A percentile compares a stretch with the other conserved stretches of the same genome.
Evolutionary conservation across 192 early-diverging fungal species (phyloP).

Genomic region (Mortierella claussenii): DNA sequence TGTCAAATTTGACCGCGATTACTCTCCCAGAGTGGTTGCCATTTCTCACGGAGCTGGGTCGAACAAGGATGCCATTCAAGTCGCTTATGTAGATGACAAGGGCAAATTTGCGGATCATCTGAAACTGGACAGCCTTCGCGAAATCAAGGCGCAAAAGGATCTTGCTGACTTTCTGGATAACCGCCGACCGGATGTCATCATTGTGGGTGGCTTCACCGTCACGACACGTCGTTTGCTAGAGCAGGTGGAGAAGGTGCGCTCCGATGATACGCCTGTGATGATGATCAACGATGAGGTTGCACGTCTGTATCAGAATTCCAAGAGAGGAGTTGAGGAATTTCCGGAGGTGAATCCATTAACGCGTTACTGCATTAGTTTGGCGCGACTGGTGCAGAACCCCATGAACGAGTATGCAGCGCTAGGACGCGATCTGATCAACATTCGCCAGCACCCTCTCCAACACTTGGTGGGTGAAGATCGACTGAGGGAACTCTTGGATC

Average conservation of each 20-base stretch:
- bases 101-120: constrained; percentile 75
- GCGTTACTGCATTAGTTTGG: constrained; percentile 90
- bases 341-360: constrained; percentile 73
- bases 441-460: constrained; percentile 84
- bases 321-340: constrained; percentile 75
- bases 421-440: constrained; percentile 66
- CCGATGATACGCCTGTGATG: constrained; percentile 67
- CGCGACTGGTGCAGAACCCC: constrained; percentile 86
- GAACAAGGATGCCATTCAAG: constrained; percentile 63
- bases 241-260: constrained; percentile 64
- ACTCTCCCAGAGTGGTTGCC: constrained; percentile 69
- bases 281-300: constrained; percentile 93
- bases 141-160: constrained; percentile 53
- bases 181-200: constrained; percentile 79
- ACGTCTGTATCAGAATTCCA: constrained; percentile 84
- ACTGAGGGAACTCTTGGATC: constrained; percentile 76
- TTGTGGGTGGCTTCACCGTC: constrained; percentile 81
- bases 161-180: constrained; percentile 69
- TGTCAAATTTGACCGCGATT: constrained; percentile 55
- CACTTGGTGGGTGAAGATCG: constrained; percentile 70
- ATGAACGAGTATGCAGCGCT: constrained; percentile 83
- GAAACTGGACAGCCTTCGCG: constrained; percentile 68
- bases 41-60: constrained; percentile 80
- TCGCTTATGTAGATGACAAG: constrained; percentile 79
- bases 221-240: constrained; percentile 80